Evolutionary conservation across 306 rosid species (phyloP).

Genomic region (Casuarina equisetifolia): DNA sequence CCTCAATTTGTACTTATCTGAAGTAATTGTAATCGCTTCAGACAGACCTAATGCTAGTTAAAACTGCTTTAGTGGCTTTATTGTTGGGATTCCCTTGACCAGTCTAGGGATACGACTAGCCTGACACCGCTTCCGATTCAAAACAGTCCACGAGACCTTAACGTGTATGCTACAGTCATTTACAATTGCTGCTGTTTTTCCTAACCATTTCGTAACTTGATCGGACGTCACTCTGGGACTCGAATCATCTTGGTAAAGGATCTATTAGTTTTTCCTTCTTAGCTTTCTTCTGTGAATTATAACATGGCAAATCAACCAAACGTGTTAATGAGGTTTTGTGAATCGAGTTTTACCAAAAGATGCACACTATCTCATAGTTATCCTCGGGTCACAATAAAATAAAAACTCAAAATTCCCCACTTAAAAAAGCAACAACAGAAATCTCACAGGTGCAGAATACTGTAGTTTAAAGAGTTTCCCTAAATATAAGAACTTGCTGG

Average conservation of each 20-base stretch:
- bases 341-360: neutral
- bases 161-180: no score
- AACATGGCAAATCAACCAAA: neutral
- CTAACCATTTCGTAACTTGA: no score
- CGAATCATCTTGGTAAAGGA: no score
- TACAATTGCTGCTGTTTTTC: no score
- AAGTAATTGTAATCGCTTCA: no score
- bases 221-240: no score
- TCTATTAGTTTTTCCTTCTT: no score
- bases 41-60: no score
- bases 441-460: conserved; percentile 21
- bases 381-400: neutral
- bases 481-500: conserved; percentile 14
- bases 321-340: neutral
- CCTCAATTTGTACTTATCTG: no score
- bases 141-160: no score
- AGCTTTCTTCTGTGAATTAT: no score
- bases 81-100: neutral
- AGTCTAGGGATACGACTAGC: neutral
- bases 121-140: neutral
- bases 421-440: conserved; percentile 8
- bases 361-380: neutral
- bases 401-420: conserved; percentile 7
- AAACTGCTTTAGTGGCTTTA: neutral
- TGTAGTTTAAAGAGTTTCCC: conserved; percentile 6